Conservation (phyloP, 1,284 basidiomycete species). For the Hypsizygus ulmarius region DNA sequence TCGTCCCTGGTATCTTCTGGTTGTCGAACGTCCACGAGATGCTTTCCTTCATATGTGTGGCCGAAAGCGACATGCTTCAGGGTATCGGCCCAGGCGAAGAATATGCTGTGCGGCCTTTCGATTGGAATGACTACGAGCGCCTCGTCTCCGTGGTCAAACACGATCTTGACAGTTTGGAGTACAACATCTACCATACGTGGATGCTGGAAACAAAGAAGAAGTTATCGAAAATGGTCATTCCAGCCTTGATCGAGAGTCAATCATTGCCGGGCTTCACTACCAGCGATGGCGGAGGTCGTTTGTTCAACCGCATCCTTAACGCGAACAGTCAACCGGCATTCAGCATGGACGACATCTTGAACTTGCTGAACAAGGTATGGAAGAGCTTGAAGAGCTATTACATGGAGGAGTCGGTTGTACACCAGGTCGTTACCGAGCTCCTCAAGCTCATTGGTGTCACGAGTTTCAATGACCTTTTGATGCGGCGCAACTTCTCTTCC, state of each 20-base stretch:
- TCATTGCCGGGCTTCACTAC: slow-evolving; percentile 98
- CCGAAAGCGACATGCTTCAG: slow-evolving; percentile 97
- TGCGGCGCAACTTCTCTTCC: slow-evolving; percentile 98
- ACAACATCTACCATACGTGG: slow-evolving; percentile 99
- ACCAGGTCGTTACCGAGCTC: slow-evolving; percentile 95
- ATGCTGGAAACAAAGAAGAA: slow-evolving; percentile 99
- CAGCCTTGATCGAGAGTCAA: slow-evolving; percentile 96
- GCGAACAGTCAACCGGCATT: slow-evolving; percentile 85
- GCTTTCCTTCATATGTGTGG: slow-evolving; percentile 97
- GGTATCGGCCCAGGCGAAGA: slow-evolving; percentile 97
- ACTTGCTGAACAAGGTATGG: slow-evolving; percentile 97
- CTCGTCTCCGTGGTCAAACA: slow-evolving; percentile 98
- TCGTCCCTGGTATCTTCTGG: slow-evolving; percentile 98
- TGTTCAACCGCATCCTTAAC: slow-evolving; percentile 93
- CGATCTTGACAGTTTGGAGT: slow-evolving; percentile 97
- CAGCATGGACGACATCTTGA: slow-evolving; percentile 98
- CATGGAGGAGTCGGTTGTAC: slow-evolving; percentile 96
- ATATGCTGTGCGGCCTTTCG: slow-evolving; percentile 85
- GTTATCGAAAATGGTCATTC: slow-evolving; percentile 97
- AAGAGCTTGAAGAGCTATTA: slow-evolving; percentile 99
- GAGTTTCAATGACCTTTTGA: slow-evolving; percentile 97
- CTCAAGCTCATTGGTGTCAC: slow-evolving; percentile 96
- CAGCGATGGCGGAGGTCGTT: slow-evolving; percentile 86
- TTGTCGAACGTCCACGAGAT: slow-evolving; percentile 99
- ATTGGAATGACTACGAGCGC: slow-evolving; percentile 97